Base-by-base conservation (phyloP, 2,329 filamentous ascomycete genomes). In the Bertia moriformis region DNA sequence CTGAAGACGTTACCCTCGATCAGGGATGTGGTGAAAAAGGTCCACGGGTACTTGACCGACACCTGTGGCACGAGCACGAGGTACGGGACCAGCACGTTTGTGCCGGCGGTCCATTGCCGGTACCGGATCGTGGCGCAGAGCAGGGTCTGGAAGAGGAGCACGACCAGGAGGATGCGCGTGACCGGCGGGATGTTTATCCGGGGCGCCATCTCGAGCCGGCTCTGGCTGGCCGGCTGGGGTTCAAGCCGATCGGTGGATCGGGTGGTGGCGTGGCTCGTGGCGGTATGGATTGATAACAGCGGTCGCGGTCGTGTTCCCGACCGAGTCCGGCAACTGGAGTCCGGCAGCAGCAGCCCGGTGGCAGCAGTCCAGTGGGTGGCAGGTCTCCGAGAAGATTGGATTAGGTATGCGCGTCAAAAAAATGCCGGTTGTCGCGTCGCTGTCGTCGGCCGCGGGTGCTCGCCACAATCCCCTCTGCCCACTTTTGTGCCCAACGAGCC, bases 1-100 rank as follows among this genome's bases (percentile, higher is more conserved):
- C 86, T 93, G 52, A 94, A 83, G 49, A 96, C 67, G 57, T 96
- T 96, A 59, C 85, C 83, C 64, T 98, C 91, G 38, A 95, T 86
- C 41, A 95, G 71, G 0, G 87, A 84, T 2, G 87, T 82, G 2
- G 84, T 83, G 41, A 93, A 51, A 46, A 94, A 82, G 1, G 87
- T 93, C 91, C 91, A 98, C 1, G 91, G 91, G 54, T 93, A 95
- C 51, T 84, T 71, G 42, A 93, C 65, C 42, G 87, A 89, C 41
- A 78, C 66, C 50, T 85, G 78, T 4, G 91, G 91, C 33, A 96
- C 76, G 44, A 96, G 72, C 40, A 83, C 83, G 43, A 98, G 70
- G 63, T 89, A 96, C 43, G 89, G 86, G 43, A 91, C 77, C 48
- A 85, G 74, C 47, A 81, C 78, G 54, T 69, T 67, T 50, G 64